Base-by-base conservation (phyloP, 257 asterid species). In the Fraxinus excelsior region DNA sequence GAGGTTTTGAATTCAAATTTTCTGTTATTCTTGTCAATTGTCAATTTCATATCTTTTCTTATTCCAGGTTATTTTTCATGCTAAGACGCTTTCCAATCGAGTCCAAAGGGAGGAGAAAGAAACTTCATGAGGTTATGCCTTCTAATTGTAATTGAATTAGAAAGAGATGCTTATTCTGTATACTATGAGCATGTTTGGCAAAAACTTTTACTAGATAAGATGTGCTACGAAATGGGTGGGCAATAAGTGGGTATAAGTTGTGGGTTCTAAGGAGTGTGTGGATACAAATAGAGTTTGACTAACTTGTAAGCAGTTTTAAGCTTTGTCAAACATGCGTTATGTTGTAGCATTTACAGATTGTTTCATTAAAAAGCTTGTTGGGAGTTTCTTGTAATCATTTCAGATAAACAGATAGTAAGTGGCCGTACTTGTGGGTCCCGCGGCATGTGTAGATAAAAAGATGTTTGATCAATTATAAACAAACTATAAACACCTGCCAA, bases 41-140 rank as follows among this genome's bases (percentile, higher is more conserved):
- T 70, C 51, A 79, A 32, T 53, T 34, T 67, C 68, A 49, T 38
- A 44, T 66, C 35, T 60, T 76, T 70, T 25, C 32, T 64, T 71
- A 12, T 49, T 85, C 77, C 92, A 94, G 97, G 90, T 87, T 94
- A 75, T 94, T 94, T 85, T 80, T 81, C 89, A 94, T 90, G 98
- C 86, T 94, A 69, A 86, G 93, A 75, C 97, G 97, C 78, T 94
- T 92, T 77, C 97, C 98, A 25, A 92, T 94, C 73, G 98, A 94
- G 88, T 92, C 98, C 73, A 94, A 90, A 89, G 97, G 98, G 83
- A 88, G 97, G 87, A 87, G 97, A 84, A 94, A 94, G 91, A 92
- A 94, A 80, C 97, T 94, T 80, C 92, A 89, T 5, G 98, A 94
- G 98, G 98, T 92, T 82, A 87, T 78, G 26, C 51, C 74, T 42